Evolutionary conservation across 805 yeast genomes (phyloP), one percentile per base, ranked within the genome.

Genomic region (Debaryomyces prosopidis): DNA sequence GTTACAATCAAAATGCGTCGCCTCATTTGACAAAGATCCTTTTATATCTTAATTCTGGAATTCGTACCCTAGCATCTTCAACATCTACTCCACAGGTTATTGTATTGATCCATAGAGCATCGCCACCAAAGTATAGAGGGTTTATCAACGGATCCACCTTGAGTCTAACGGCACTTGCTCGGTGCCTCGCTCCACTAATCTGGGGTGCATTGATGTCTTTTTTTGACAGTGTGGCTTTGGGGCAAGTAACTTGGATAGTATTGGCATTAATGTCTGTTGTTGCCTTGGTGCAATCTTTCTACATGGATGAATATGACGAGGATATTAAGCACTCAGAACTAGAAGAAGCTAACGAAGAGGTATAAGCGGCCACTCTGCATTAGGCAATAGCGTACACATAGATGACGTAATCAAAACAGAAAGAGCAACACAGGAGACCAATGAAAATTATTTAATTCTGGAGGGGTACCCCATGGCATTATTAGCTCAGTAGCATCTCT

Each of bases 81-180:
- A 62, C 79, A 47, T 68, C 80, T 9, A 76, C 73, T 48, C 85
- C 88, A 5, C 79, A 76, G 46, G 63, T 80, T 19, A 59, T 79
- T 49, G 64, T 82, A 17, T 65, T 83, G 44, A 71, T 81, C 30
- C 85, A 80, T 58, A 68, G 82, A 40, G 75, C 79, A 5, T 73
- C 85, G 1, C 75, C 75, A 10, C 71, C 80, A 17, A 68, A 75
- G 48, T 76, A 81, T 50, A 68, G 85, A 39, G 85, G 85, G 1
- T 73, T 79, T 52, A 73, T 83, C 45, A 83, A 83, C 55, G 83
- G 84, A 11, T 71, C 80, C 14, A 69, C 82, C 3, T 72, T 81
- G 58, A 75, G 82, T 34, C 68, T 75, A 32, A 62, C 77, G 15
- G 75, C 87, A 1, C 59, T 77, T 30, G 84, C 86, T 0, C 63